Evolutionary conservation across 768 basidiomycete species (phyloP).

Genomic region (Leccinum olivaceopallidum): DNA sequence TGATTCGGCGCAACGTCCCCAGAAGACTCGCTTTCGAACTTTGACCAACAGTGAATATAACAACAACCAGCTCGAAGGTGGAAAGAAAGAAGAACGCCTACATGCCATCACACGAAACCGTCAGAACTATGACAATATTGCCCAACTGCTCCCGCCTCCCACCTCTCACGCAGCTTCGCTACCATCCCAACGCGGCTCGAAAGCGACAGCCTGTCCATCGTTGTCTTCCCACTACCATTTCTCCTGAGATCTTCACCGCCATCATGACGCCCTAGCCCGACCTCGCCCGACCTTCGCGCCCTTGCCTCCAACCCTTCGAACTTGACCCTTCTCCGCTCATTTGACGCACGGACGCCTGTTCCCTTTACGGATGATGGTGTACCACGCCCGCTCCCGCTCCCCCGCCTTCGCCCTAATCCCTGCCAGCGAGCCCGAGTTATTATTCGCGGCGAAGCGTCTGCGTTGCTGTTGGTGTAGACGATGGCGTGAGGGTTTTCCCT

Average conservation of each 20-base stretch:
- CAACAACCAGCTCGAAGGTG: neutral
- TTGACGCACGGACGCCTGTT: conserved; percentile 1
- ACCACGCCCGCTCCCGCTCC: neutral
- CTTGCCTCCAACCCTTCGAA: neutral
- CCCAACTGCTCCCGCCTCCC: conserved; percentile 13
- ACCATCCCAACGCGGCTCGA: conserved; percentile 17
- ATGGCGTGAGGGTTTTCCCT: too few species aligned
- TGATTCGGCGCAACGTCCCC: neutral
- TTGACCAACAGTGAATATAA: neutral
- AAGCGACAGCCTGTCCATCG: conserved; percentile 4
- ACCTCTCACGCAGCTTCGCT: conserved; percentile 21
- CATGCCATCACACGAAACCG: neutral
- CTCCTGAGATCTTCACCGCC: neutral
- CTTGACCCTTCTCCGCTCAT: conserved; percentile 7
- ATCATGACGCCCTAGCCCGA: neutral
- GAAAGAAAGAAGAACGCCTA: neutral
- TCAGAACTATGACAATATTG: neutral
- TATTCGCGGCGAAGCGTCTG: neutral
- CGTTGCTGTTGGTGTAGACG: neutral
- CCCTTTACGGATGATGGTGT: conserved; percentile 1
- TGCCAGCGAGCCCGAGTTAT: neutral
- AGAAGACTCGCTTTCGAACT: neutral
- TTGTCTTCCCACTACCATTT: neutral
- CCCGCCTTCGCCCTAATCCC: neutral
- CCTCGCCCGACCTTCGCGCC: neutral